A percentile compares a stretch with the other conserved stretches of the same genome.
Conservation (phyloP, 2,329 filamentous ascomycete genomes). For the Sphaerulina musiva region DNA sequence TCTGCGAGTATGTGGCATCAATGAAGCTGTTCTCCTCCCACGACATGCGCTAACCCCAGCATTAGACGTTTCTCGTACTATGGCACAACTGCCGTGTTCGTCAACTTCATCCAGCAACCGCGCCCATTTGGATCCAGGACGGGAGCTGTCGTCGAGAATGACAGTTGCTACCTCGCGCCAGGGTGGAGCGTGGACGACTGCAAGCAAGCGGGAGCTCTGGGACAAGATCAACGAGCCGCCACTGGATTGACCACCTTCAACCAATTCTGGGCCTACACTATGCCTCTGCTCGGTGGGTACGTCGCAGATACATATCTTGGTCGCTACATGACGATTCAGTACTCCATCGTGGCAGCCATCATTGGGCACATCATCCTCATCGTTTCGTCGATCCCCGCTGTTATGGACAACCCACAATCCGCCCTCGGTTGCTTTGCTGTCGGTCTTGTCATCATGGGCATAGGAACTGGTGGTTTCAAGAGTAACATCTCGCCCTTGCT, state of each 20-base stretch:
- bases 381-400: constrained; percentile 55
- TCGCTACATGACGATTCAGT: constrained; percentile 62
- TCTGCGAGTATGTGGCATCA: constrained; percentile 34
- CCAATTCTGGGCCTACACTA: constrained; percentile 46
- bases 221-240: constrained; percentile 39
- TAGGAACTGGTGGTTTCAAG: constrained; percentile 76
- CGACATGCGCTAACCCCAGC: not conserved
- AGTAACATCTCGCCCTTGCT: constrained; percentile 58
- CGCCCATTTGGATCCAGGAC: constrained; percentile 33
- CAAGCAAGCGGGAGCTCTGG: constrained; percentile 36
- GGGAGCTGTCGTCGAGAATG: constrained; percentile 35
- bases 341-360: constrained; percentile 57
- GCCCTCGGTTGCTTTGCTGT: constrained; percentile 59
- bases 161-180: constrained; percentile 30
- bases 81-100: constrained; percentile 42
- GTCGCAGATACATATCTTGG: constrained; percentile 63
- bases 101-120: constrained; percentile 43
- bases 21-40: not conserved
- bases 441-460: constrained; percentile 60
- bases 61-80: constrained; percentile 39
- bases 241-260: constrained; percentile 44
- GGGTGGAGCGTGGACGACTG: constrained; percentile 31
- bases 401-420: constrained; percentile 51
- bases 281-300: constrained; percentile 42
- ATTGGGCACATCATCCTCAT: constrained; percentile 62